These are phyloP conservation scores for Yarrowia bubula DNA, from an alignment of 805 yeast species.

Conservation along the genomic window DNA sequence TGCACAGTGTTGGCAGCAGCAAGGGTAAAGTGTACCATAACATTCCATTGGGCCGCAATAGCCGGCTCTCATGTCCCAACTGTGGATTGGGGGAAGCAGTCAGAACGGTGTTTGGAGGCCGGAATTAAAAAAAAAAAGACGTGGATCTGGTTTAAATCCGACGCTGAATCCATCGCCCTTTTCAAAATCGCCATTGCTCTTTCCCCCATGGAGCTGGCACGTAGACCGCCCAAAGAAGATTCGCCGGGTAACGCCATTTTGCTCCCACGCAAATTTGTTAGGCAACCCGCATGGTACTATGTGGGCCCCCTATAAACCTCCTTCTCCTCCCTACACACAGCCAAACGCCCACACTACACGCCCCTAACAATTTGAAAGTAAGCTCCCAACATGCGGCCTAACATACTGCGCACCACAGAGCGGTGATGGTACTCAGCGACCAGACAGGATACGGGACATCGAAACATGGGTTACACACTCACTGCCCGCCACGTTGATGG, in stretches of 20 bases:
- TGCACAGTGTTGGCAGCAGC: slow-evolving; percentile 5
- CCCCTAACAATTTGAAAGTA: slow-evolving; percentile 20
- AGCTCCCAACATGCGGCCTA: slow-evolving; percentile 26
- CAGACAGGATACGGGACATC: not conserved
- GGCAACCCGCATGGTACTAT: slow-evolving; percentile 23
- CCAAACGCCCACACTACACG: slow-evolving; percentile 10
- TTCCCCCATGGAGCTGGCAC: not conserved
- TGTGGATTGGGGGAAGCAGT: not conserved
- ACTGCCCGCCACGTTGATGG: no score
- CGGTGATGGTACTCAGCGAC: not conserved
- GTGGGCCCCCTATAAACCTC: slow-evolving; percentile 25
- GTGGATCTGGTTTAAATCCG: not conserved
- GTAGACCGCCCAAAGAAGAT: not conserved
- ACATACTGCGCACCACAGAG: slow-evolving; percentile 19
- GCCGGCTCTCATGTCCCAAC: slow-evolving; percentile 13
- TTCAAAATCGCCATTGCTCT: not conserved
- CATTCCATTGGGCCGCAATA: slow-evolving; percentile 25
- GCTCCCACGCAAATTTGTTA: slow-evolving; percentile 24
- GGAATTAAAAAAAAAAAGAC: not conserved
- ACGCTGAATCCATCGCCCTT: not conserved
- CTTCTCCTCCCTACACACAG: slow-evolving; percentile 21
- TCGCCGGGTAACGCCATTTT: slow-evolving; percentile 26
- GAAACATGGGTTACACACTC: not conserved
- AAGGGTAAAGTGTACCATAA: slow-evolving; percentile 19
- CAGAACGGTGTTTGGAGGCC: not conserved